Evolutionary conservation across 169 alveolate genomes (phyloP), one percentile per base, ranked within the genome.

Genomic region (Plasmodium adleri): DNA sequence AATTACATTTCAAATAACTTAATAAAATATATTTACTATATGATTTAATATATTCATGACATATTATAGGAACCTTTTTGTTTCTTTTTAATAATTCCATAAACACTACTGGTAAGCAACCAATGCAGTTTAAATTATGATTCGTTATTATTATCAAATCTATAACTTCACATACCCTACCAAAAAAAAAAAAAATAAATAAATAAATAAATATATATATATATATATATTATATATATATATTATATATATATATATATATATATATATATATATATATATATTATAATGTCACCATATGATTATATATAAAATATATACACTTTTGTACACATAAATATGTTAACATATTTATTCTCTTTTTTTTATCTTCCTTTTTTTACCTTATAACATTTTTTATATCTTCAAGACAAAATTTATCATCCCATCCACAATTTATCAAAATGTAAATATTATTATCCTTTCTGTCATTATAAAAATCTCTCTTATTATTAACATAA

Each of bases 371-470:
- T 71, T 62, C 67, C 56, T 43, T 50, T 47, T 47, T 60, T 67
- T 86, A 86, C 92, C 76, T 72, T 54, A 70, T 20, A 13, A 86
- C 60, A 56, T 86, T 86, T 54, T 70, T 59, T 15, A 86, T 56
- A 22, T 86, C 92, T 8, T 71, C 58, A 17, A 54, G 13, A 45
- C 88, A 49, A 56, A 86, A 86, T 20, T 86, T 73, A 60, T 86
- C 92, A 54, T 86, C 92, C 92, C 92, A 86, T 26, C 92, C 92
- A 49, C 92, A 86, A 43, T 86, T 86, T 58, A 86, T 72, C 15
- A 86, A 68, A 54, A 86, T 73, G 28, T 86, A 86, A 4, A 86
- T 86, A 72, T 86, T 86, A 22, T 72, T 49, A 60, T 86, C 71
- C 62, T 72, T 86, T 43, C 47, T 56, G 45, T 70, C 50, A n/a